Base-by-base conservation (phyloP, 2,329 filamentous ascomycete species). In the Aspergillus viridinutans region DNA sequence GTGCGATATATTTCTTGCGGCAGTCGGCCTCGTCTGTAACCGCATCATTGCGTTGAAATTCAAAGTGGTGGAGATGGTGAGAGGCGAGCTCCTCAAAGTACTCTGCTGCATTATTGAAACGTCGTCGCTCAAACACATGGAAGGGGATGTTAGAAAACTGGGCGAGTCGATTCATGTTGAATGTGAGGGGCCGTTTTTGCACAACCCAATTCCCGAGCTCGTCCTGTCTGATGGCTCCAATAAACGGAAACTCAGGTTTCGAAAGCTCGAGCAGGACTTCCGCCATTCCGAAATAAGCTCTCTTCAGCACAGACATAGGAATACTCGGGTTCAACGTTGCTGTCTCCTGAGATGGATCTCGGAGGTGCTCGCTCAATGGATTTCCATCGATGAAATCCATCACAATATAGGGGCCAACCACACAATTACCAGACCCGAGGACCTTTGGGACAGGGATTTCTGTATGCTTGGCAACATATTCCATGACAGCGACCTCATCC, bases 41-140 rank as follows among this genome's bases (percentile, higher is more conserved):
- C 50, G 69, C 67, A 57, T 69, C 63, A 50, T 72, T 71, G 26
- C 62, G 67, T 53, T 72, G 66, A 23, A 55, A 53, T 43, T 61
- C 51, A 28, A 71, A 63, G 55, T 72, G 69, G 29, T 63, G 49
- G 14, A 72, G 38, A 54, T 70, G 65, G 3, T 65, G 61, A 7
- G 59, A 28, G 20, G 66, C 66, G 21, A 72, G 63, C 17, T 61
- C 59, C 32, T 65, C 58, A n/a, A 68, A 68, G 55, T 72, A 70
- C 32, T 65, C 61, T 10, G 60, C 59, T 3, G 67, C 64, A 35
- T 61, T 65, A 50, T 40, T 57, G 47, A 68, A 69, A 14, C 55
- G 53, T 6, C 54, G 49, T 52, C 55, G 51, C 25, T 45, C 49
- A 54, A 70, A 66, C 26, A 60, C 48, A 47, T 28, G 32, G 26